Percentiles rank a stretch among this genome's conserved stretches.
Evolutionary conservation across 2,329 filamentous ascomycete species (phyloP).

Genomic region (Leptosphaerulina australis): DNA sequence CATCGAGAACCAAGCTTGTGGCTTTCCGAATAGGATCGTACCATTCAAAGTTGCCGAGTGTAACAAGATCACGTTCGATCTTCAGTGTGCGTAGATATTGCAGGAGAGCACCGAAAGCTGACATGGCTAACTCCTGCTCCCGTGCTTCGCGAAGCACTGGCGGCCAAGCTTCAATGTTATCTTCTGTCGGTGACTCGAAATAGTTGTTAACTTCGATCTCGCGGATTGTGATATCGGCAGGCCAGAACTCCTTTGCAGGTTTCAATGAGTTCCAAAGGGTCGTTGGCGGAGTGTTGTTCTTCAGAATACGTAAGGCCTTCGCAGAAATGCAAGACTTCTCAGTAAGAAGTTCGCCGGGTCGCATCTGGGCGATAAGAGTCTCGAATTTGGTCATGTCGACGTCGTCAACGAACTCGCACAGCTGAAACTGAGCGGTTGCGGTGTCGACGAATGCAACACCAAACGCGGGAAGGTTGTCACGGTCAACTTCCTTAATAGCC

Average conservation of each 20-base stretch:
- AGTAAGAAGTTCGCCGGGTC: conserved; percentile 84
- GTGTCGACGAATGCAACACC: conserved; percentile 95
- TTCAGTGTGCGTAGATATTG: conserved; percentile 85
- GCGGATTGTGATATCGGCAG: conserved; percentile 77
- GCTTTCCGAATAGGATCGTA: conserved; percentile 93
- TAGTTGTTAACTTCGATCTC: conserved; percentile 83
- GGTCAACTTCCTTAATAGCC: conserved; percentile 76
- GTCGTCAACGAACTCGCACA: conserved; percentile 93
- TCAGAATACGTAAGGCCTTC: conserved; percentile 90
- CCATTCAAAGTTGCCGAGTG: conserved; percentile 86
- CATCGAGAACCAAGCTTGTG: conserved; percentile 88
- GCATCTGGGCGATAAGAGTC: conserved; percentile 90
- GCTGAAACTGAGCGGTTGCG: conserved; percentile 90
- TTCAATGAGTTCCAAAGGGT: conserved; percentile 97
- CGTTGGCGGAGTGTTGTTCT: conserved; percentile 90
- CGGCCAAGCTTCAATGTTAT: conserved; percentile 76
- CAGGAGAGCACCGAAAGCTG: conserved; percentile 84
- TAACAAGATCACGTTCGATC: conserved; percentile 84
- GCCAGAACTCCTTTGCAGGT: conserved; percentile 86
- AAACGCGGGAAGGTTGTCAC: conserved; percentile 79
- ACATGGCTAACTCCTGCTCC: conserved; percentile 84
- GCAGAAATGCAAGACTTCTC: conserved; percentile 83
- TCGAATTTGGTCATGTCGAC: conserved; percentile 95
- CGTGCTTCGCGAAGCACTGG: conserved; percentile 71
- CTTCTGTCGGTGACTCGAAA: conserved; percentile 67